A percentile compares a stretch with the other conserved stretches of the same genome.
phyloP scores from a whole-genome alignment of 495 filamentous ascomycete species.

The Copromyces sp. region DNA sequence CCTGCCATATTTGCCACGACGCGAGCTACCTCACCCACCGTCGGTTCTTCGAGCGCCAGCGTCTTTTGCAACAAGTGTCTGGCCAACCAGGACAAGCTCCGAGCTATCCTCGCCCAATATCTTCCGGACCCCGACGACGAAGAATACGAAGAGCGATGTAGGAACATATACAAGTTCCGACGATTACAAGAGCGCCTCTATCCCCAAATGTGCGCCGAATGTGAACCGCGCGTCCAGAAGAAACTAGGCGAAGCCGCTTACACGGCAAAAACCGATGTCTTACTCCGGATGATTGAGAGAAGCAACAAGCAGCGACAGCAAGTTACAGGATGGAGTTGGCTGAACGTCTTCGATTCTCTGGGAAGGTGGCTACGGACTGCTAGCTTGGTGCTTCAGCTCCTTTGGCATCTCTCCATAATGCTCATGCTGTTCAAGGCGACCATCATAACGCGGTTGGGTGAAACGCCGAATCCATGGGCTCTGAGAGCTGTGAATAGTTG shows the following conservation, averaged over 20 bases:
- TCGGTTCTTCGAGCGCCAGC: constrained; percentile 18
- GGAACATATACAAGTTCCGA: constrained; percentile 49
- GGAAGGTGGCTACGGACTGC: constrained; percentile 42
- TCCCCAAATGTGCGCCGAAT: constrained; percentile 73
- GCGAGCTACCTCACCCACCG: constrained; percentile 17
- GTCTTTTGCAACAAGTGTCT: constrained; percentile 71
- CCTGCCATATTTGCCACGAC: constrained; percentile 30
- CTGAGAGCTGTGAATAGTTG: constrained; percentile 23
- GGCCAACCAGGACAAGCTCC: constrained; percentile 72
- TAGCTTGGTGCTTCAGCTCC: constrained; percentile 41
- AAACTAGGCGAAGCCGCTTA: constrained; percentile 60
- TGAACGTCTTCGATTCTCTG: constrained; percentile 42
- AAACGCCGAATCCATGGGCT: constrained; percentile 14
- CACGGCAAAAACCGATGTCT: constrained; percentile 67
- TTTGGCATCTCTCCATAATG: constrained; percentile 39
- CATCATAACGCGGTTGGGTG: constrained; percentile 17
- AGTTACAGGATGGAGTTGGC: constrained; percentile 28
- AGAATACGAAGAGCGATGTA: constrained; percentile 44
- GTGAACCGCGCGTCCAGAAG: constrained; percentile 54
- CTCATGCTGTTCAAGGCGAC: constrained; percentile 16
- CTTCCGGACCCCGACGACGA: constrained; percentile 60
- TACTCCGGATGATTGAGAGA: constrained; percentile 61
- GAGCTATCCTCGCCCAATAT: constrained; percentile 51
- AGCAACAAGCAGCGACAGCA: constrained; percentile 36
- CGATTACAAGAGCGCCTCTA: constrained; percentile 61